phyloP scores from a whole-genome alignment of 352 stramenopile genomes.

The Peronosclerospora sorghi region DNA sequence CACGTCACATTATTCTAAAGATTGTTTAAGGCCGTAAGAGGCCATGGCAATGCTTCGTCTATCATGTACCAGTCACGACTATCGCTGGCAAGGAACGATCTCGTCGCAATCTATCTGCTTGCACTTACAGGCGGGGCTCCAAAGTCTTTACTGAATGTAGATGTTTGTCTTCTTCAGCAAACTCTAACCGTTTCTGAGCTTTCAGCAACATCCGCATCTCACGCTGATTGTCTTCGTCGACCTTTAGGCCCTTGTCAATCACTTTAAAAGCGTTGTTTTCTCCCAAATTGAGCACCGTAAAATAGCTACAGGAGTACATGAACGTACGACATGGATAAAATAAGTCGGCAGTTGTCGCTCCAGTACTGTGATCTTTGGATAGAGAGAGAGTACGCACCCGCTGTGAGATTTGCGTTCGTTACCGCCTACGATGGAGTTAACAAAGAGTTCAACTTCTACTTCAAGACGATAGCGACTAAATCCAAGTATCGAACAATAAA shows the following conservation, averaged over 20 bases:
- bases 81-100: no score
- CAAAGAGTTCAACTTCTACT: slow-evolving; percentile 53
- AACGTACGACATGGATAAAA: slow-evolving; percentile 1
- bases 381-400: slow-evolving; percentile 21
- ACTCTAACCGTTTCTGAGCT: slow-evolving; percentile 42
- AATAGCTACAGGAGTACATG: slow-evolving; percentile 22
- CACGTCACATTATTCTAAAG: no score
- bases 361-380: slow-evolving; percentile 3
- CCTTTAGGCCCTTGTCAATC: slow-evolving; percentile 35
- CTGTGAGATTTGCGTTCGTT: slow-evolving; percentile 38
- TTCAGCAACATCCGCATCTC: slow-evolving; percentile 45
- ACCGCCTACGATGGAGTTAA: slow-evolving; percentile 23
- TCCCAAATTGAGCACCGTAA: slow-evolving; percentile 50
- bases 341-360: neutral
- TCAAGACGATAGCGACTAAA: slow-evolving; percentile 41
- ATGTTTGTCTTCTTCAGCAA: slow-evolving; percentile 43
- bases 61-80: no score
- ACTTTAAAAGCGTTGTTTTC: slow-evolving; percentile 23
- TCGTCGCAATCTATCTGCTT: neutral
- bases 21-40: no score
- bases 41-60: no score
- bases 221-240: slow-evolving; percentile 35
- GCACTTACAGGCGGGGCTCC: slow-evolving; percentile 14
- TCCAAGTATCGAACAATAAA: neutral
- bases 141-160: slow-evolving; percentile 36